Evolutionary conservation across 1,284 basidiomycete genomes (phyloP).

Genomic region (Tausonia pullulans): DNA sequence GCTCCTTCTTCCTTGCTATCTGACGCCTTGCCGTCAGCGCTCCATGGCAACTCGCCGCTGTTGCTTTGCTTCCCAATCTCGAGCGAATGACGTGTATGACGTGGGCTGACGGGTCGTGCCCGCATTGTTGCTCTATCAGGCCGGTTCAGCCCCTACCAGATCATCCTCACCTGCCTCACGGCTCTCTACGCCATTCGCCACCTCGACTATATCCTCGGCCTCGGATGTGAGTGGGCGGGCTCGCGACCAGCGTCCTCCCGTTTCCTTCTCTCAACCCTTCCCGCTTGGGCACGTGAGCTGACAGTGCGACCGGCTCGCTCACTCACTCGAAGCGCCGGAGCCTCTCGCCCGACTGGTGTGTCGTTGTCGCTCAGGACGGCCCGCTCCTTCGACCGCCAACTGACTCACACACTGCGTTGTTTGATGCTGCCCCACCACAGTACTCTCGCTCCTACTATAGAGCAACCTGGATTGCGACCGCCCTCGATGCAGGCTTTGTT

Average conservation of each 20-base stretch:
- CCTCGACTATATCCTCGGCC: slow-evolving; percentile 73
- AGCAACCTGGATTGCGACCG: slow-evolving; percentile 90
- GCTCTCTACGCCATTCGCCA: slow-evolving; percentile 74
- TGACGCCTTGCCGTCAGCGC: neutral
- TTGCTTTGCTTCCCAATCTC: neutral
- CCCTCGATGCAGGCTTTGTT: slow-evolving; percentile 93
- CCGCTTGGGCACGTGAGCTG: neutral
- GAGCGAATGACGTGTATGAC: neutral
- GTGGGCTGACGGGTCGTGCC: neutral
- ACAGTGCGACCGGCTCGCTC: neutral
- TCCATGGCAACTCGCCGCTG: neutral
- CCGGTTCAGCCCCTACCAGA: slow-evolving; percentile 87
- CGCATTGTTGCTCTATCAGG: slow-evolving; percentile 37
- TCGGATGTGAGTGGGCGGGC: slow-evolving; percentile 47
- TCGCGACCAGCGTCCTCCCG: neutral
- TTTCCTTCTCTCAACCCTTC: slow-evolving; percentile 2
- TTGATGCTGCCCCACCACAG: slow-evolving; percentile 36
- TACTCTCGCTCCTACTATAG: slow-evolving; percentile 90
- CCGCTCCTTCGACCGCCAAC: neutral
- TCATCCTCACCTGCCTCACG: slow-evolving; percentile 75
- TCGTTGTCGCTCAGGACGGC: slow-evolving; percentile 11
- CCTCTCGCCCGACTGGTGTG: slow-evolving; percentile 74
- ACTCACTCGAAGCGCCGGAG: slow-evolving; percentile 60
- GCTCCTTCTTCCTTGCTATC: slow-evolving; percentile 13
- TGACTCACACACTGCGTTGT: neutral